A percentile compares a stretch with the other conserved stretches of the same genome.
Conservation (phyloP, 345 rosid genomes). For the Alliaria petiolata region DNA sequence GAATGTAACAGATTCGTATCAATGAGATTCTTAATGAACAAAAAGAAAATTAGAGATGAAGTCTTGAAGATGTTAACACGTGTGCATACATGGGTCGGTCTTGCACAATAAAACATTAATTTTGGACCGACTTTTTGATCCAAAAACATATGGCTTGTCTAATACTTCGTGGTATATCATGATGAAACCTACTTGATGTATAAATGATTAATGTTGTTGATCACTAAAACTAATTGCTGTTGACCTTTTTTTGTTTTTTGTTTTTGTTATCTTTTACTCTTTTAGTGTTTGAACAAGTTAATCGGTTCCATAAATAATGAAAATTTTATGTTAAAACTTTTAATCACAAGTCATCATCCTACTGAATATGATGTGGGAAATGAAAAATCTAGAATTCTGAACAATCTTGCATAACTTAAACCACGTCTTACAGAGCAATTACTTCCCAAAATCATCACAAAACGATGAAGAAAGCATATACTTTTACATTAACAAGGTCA, state of each 20-base stretch:
- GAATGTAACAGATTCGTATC: slow-evolving; percentile 34
- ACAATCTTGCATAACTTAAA: no score
- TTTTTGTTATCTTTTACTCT: background rate
- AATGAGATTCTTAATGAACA: slow-evolving; percentile 13
- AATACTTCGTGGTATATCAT: slow-evolving; percentile 18
- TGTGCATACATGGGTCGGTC: slow-evolving; percentile 17
- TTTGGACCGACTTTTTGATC: slow-evolving; percentile 15
- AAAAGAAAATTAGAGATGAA: slow-evolving; percentile 8
- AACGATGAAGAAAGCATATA: no score
- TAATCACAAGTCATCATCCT: no score
- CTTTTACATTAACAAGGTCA: no score
- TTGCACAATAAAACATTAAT: slow-evolving; percentile 11
- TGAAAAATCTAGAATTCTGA: no score
- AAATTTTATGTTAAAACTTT: no score
- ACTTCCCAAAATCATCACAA: no score
- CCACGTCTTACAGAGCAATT: no score
- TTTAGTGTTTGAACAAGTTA: background rate
- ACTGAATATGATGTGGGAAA: no score
- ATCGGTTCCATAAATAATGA: background rate
- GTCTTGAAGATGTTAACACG: slow-evolving; percentile 11
- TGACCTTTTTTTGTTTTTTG: background rate
- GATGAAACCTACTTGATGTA: background rate
- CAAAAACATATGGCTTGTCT: slow-evolving; percentile 5
- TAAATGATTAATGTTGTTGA: background rate
- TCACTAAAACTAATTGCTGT: slow-evolving; percentile 6